These are phyloP conservation scores for Conoideocrella luteorostrata DNA, from an alignment of 2,329 filamentous ascomycete species.

Conservation along the genomic window DNA sequence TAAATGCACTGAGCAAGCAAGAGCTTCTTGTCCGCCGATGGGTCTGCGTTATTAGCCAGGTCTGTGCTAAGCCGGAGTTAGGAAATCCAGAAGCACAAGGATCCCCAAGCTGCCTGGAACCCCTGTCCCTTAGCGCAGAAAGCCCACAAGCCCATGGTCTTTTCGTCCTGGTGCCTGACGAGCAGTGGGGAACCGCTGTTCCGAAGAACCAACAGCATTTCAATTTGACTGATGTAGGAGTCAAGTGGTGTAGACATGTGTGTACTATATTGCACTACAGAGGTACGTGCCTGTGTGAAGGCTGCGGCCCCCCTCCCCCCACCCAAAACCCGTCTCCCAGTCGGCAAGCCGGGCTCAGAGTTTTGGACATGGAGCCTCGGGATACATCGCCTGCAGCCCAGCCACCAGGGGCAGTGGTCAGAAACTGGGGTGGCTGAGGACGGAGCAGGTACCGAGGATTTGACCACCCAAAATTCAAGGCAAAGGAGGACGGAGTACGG, in stretches of 20 bases:
- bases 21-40: too few species aligned
- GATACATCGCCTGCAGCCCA: conserved; percentile 5
- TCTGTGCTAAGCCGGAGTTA: background rate
- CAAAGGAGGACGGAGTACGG: too few species aligned
- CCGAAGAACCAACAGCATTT: conserved; percentile 1
- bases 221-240: too few species aligned
- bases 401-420: conserved; percentile 1
- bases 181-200: background rate
- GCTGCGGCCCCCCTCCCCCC: too few species aligned
- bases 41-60: too few species aligned
- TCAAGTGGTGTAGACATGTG: too few species aligned
- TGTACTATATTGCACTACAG: too few species aligned
- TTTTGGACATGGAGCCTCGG: conserved; percentile 3
- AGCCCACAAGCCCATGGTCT: conserved; percentile 3
- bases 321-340: background rate
- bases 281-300: too few species aligned
- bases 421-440: background rate
- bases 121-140: background rate
- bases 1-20: too few species aligned
- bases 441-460: background rate
- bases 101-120: background rate
- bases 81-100: background rate
- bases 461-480: background rate
- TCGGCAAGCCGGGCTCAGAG: background rate
- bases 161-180: conserved; percentile 6